Evolutionary conservation across 1,139 yeast species (phyloP), one percentile per base, ranked within the genome.

Genomic region (Sugiyamaella castrensis): DNA sequence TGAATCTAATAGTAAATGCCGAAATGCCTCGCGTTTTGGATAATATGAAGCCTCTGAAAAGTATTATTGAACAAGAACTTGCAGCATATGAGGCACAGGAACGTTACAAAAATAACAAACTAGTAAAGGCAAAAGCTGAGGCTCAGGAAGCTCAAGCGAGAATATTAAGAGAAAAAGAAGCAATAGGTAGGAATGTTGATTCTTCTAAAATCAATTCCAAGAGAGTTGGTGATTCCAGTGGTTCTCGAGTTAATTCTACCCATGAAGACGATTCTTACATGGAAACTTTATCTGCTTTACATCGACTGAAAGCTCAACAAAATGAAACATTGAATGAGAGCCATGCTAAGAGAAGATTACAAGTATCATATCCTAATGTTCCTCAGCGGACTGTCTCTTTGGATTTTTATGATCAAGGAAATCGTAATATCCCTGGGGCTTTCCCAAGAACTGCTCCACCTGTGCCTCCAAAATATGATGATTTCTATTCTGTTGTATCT

Each of bases 31-130:
- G 53, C 1, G 69, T 74, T 1, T 62, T 76, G 63, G 60, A 61
- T 13, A 66, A 68, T 33, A 68, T 72, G 52, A 77, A 74, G 53
- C 57, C 58, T 44, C 60, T 75, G 33, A 69, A 71, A 53, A 52
- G 53, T 11, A 56, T 64, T 1, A 54, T 76, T 13, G 66, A 65
- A 35, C 65, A 63, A 42, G 65, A 66, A 41, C 62, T 68, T 41
- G 60, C 62, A 6, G 59, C 56, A 2, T 69, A 63, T 43, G 53
- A 50, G 27, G 49, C 48, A 10, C 52, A 46, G 19, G 43, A 26
- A 13, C 48, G 45, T 27, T 43, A 37, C 29, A 36, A 43, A 31
- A 8, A 34, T 19, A 39, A 39, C 46, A 28, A 40, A 28, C 40
- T 45, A 36, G 46, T 57, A 3, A 63, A 62, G 40, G 53, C 40